phyloP scores from a whole-genome alignment of 2,329 filamentous ascomycete species.

The Hypocreales sp. region DNA sequence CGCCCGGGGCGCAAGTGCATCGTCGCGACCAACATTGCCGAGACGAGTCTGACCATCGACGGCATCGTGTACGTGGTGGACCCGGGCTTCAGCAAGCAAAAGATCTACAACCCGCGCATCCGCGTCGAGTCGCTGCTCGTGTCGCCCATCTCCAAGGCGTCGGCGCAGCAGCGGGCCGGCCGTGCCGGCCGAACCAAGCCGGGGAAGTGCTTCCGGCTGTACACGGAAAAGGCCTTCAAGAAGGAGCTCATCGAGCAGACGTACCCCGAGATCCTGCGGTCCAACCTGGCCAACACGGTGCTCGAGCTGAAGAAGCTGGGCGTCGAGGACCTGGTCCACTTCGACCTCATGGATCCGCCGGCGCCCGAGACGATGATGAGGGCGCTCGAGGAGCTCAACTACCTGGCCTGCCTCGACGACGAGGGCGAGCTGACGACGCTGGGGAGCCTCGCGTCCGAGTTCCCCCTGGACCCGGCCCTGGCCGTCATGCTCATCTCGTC shows the following conservation, averaged over 20 bases:
- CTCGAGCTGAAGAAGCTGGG: slow-evolving; percentile 95
- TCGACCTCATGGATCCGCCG: slow-evolving; percentile 96
- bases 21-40: slow-evolving; percentile 92
- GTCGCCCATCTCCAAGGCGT: slow-evolving; percentile 94
- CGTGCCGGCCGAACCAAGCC: slow-evolving; percentile 97
- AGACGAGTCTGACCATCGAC: slow-evolving; percentile 94
- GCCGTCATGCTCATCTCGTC: slow-evolving; percentile 97
- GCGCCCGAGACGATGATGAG: slow-evolving; percentile 98
- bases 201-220: slow-evolving; percentile 94
- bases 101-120: slow-evolving; percentile 95
- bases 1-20: slow-evolving; percentile 87
- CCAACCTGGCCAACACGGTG: slow-evolving; percentile 88
- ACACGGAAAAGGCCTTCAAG: slow-evolving; percentile 92
- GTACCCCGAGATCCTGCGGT: slow-evolving; percentile 87
- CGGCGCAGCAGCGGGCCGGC: slow-evolving; percentile 92
- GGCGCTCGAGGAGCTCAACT: slow-evolving; percentile 93
- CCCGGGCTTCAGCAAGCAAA: slow-evolving; percentile 97
- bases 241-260: slow-evolving; percentile 96
- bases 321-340: slow-evolving; percentile 89
- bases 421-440: slow-evolving; percentile 84
- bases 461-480: slow-evolving; percentile 82
- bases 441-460: slow-evolving; percentile 80
- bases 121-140: slow-evolving; percentile 95
- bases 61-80: slow-evolving; percentile 99
- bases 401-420: slow-evolving; percentile 89